Base-by-base conservation (phyloP, 2,329 filamentous ascomycete species). In the Hypoxylon sp. region DNA sequence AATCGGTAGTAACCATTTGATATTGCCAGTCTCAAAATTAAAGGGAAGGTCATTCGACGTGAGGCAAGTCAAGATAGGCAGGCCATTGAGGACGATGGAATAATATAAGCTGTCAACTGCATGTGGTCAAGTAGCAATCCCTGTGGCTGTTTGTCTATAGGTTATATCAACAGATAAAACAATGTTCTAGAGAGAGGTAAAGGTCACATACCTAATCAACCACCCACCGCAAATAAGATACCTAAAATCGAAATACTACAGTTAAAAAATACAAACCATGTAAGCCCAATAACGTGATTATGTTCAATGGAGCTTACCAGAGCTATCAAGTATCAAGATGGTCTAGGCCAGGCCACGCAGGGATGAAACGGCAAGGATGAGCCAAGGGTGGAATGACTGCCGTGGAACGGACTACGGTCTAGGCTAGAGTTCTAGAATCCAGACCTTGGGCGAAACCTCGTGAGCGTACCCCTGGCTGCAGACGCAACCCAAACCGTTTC, bases 341-440 rank as follows among this genome's bases (percentile, higher is more conserved):
- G 58, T 73, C 71, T 71, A 73, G 71, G 60, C 71, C 64, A 54
- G 71, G 62, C 71, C 66, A 54, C 69, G 64, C 67, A 71, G 70
- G 70, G 70, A 62, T n/a, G 9, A 29, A 51, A 58, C 65, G 53
- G 58, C 63, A 69, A 66, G 65, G 65, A 60, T 69, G 67, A 66
- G 33, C 58, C 63, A 42, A 47, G 29, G 62, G 60, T 70, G 51
- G 63, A 65, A 66, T 60, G 62, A 67, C 71, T 69, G 63, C 69
- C 71, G 69, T 71, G 71, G 50, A 66, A 73, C 71, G 37, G 69
- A 69, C 69, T 61, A 61, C 71, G 65, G 64, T 73, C 71, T 70
- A 73, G 71, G 66, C 66, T 63, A 46, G 50, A 44, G 62, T 60
- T 65, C 63, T 55, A 69, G 63, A 70, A 67, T 69, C 60, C 52